Evolutionary conservation across 2,329 filamentous ascomycete species (phyloP).

Genomic region (Aureobasidium leucospermi): DNA sequence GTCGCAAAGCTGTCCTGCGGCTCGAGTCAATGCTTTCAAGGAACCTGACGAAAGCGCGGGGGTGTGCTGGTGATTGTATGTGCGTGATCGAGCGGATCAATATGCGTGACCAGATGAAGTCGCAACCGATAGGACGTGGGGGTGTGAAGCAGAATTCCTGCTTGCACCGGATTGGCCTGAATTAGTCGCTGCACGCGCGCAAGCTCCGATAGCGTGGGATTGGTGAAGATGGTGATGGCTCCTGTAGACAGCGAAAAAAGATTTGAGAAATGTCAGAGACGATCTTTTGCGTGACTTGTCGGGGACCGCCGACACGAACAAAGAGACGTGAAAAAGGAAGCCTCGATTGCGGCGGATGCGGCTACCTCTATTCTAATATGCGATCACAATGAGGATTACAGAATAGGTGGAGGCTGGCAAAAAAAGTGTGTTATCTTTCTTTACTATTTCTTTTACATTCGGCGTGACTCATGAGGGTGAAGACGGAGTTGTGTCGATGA

Average conservation of each 20-base stretch:
- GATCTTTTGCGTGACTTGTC: background rate
- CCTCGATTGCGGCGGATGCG: background rate
- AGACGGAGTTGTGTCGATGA: background rate
- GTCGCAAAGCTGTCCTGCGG: background rate
- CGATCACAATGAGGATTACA: background rate
- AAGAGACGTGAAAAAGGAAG: background rate
- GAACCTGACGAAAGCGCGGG: conserved; percentile 1
- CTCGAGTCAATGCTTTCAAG: background rate
- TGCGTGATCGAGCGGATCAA: conserved; percentile 10
- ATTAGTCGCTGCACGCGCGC: background rate
- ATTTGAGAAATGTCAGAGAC: background rate
- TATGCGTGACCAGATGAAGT: conserved; percentile 7
- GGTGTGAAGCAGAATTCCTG: background rate
- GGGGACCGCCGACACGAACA: conserved; percentile 1
- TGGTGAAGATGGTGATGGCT: background rate
- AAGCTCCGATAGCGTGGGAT: background rate
- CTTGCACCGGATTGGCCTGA: background rate
- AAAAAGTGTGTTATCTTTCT: conserved; percentile 9
- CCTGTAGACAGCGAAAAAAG: background rate
- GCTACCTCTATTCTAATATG: background rate
- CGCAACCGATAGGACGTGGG: conserved; percentile 4
- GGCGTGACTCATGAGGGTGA: conserved; percentile 10
- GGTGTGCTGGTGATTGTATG: background rate
- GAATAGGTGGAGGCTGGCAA: background rate
- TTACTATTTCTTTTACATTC: conserved; percentile 8